phyloP scores from a whole-genome alignment of 805 yeast genomes.

The Teunomyces gatunensis region DNA sequence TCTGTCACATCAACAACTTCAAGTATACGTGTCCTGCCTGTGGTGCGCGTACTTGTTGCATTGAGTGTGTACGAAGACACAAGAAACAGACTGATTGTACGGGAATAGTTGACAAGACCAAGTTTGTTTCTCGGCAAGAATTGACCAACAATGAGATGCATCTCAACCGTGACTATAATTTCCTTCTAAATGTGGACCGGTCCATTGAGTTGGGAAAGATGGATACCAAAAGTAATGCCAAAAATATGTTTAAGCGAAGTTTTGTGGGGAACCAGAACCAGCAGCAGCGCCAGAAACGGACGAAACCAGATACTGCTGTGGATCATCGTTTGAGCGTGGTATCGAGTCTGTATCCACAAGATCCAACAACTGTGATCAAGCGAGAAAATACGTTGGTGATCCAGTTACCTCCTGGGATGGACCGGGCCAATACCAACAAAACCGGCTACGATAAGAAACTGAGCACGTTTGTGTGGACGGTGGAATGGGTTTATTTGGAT shows the following conservation, averaged over 20 bases:
- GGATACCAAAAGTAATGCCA: constrained; percentile 45
- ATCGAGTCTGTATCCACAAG: constrained; percentile 21
- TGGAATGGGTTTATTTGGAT: constrained; percentile 62
- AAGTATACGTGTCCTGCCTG: constrained; percentile 87
- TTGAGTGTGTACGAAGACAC: constrained; percentile 70
- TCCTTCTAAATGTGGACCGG: constrained; percentile 59
- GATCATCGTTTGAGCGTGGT: constrained; percentile 23
- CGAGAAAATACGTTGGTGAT: constrained; percentile 67
- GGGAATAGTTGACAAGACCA: constrained; percentile 62
- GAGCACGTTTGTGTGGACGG: constrained; percentile 70
- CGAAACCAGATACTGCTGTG: constrained; percentile 14
- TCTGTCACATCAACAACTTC: constrained; percentile 35
- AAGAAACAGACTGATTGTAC: constrained; percentile 61
- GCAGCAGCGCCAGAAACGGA: constrained; percentile 17
- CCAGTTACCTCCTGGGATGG: constrained; percentile 71
- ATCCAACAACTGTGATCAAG: constrained; percentile 28
- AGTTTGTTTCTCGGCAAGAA: constrained; percentile 49
- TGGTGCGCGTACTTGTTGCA: constrained; percentile 59
- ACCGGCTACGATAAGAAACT: constrained; percentile 66
- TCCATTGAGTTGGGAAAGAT: constrained; percentile 54
- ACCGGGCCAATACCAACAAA: constrained; percentile 58
- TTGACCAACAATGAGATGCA: constrained; percentile 41
- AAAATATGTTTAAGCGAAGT: constrained; percentile 39
- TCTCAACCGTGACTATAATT: constrained; percentile 82
- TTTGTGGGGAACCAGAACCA: constrained; percentile 11